A percentile compares a stretch with the other conserved stretches of the same genome.
phyloP scores from a whole-genome alignment of 148 eudicot genomes.

The Talinum fruticosum region DNA sequence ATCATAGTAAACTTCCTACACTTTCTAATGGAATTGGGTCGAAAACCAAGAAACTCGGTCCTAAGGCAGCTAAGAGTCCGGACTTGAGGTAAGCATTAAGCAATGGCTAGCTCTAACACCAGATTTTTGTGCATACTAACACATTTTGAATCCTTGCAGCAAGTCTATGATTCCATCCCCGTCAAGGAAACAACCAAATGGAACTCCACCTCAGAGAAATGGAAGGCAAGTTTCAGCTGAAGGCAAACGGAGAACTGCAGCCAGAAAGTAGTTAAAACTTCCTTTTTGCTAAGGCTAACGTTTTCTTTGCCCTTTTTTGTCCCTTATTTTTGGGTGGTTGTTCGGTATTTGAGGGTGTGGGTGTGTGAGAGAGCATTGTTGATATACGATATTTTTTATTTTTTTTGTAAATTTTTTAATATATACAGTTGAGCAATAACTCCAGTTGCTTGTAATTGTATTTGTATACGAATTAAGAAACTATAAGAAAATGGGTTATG shows the following conservation, averaged over 20 bases:
- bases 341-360: conserved; percentile 39
- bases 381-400: conserved; percentile 24
- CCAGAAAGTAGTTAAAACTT: conserved; percentile 48
- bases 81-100: conserved; percentile 71
- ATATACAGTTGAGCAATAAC: conserved; percentile 52
- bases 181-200: conserved; percentile 51
- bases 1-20: conserved; percentile 62
- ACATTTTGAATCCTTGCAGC: conserved; percentile 31
- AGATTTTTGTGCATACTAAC: not conserved
- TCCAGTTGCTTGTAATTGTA: conserved; percentile 72
- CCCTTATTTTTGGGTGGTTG: conserved; percentile 25
- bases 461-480: conserved; percentile 27
- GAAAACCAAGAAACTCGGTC: conserved; percentile 46
- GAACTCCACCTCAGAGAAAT: conserved; percentile 37
- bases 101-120: not conserved
- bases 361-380: conserved; percentile 27
- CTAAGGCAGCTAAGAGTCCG: conserved; percentile 53
- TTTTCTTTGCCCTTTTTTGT: conserved; percentile 23
- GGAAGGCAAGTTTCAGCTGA: conserved; percentile 60
- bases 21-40: conserved; percentile 47
- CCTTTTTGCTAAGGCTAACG: conserved; percentile 16
- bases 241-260: conserved; percentile 58
- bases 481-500: not conserved
- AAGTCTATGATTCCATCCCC: conserved; percentile 56
- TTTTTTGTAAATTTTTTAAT: conserved; percentile 24